Evolutionary conservation across 2,329 filamentous ascomycete genomes (phyloP), one percentile per base, ranked within the genome.

Genomic region (Ascochyta lentis): DNA sequence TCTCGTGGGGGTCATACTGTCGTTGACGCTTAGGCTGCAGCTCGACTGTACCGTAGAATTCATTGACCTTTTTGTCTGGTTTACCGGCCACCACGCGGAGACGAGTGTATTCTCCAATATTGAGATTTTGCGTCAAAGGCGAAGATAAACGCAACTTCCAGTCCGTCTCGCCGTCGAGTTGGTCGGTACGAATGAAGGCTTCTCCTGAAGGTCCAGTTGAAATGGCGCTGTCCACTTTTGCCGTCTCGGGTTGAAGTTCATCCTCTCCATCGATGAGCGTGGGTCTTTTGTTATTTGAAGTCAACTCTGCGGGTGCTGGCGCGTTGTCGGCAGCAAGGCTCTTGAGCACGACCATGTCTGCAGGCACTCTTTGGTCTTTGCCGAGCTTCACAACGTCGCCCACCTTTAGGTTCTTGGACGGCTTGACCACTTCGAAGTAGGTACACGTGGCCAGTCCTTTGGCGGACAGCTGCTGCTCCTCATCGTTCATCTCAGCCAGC

Each of bases 161-260:
- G 71, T 99, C 95, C 0, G 95, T 99, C 78, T 99, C 95, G 65
- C 95, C 95, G 69, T 99, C 95, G 9, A 99, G 83, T 72, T 99
- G 95, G 75, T 99, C 95, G 2, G 96, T 99, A 57, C 95, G 86
- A 70, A 99, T 98, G 69, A 99, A 99, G 0, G 94, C 94, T 77
- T 99, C 96, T 26, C 92, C 92, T 24, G 83, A 81, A n/a, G 83
- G 74, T 13, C 71, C 69, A 33, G 64, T 62, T 10, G 62, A 61
- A 23, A 59, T 40, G 13, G 60, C 45, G 35, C 33, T 59, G 23
- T 71, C 65, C 6, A 54, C 55, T 29, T 64, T 65, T 16, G 56
- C 31, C 1, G 59, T 13, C 9, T 61, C 50, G n/a, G 56, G 55
- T 12, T 64, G 54, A 34, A 69, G 6, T 56, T 55, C 47, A 6